Evolutionary conservation across 73 alveolate species (phyloP), one percentile per base, ranked within the genome.

Genomic region (Paraurostyla sp.): DNA sequence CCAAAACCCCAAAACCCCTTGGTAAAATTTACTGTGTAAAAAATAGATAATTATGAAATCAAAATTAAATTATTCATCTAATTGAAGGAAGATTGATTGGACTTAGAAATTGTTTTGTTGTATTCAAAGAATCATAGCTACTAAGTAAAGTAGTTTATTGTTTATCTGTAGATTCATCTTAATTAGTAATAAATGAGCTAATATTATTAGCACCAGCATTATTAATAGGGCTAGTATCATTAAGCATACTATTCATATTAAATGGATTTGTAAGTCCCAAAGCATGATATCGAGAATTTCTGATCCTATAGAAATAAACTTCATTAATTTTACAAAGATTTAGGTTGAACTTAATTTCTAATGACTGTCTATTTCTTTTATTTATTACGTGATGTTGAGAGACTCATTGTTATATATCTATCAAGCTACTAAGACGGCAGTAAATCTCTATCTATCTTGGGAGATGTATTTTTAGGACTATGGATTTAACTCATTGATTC

Each of bases 371-470:
- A 9, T 63, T 30, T 13, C 32, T 40, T 40, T n/a, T 49, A 46
- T 6, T 7, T 50, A 7, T 23, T 15, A 16, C 75, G 25, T 29
- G 87, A 20, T 48, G 87, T 46, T 25, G 33, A 9, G 4, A 75
- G 30, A 18, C 57, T 75, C 73, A 49, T 75, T 7, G 71, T 46
- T 30, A 75, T 49, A 30, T 75, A 75, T 50, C 48, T 75, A 9
- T 75, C 87, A 25, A 75, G 27, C 33, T 75, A 49, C 33, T 75
- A 49, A 46, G 75, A 48, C 13, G 85, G 85, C 52, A 75, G 11
- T 32, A 75, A 33, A 22, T 75, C 87, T 29, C 33, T 75, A 49
- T 46, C 73, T n/a, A 7, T 69, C 25, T 60, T 60, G 13, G 78
- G 50, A 15, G 18, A 56, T 22, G 33, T 3, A 4, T 22, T 2